These are phyloP conservation scores for Amanita fuliginea DNA, from an alignment of 768 basidiomycete genomes.

Conservation along the genomic window DNA sequence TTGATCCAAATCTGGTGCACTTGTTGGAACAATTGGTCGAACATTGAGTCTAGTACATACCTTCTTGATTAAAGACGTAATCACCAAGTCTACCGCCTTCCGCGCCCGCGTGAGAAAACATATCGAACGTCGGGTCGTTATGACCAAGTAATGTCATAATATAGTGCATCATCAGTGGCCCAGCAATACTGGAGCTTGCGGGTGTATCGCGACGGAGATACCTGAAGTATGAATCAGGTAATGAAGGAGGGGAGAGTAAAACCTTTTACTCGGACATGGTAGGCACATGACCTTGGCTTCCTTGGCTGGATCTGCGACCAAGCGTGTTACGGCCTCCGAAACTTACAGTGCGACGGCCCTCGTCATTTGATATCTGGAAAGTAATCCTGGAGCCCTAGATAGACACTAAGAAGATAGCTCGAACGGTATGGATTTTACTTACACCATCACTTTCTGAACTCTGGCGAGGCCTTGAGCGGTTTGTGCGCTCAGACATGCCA, in stretches of 20 bases:
- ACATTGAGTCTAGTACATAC: slow-evolving; percentile 21
- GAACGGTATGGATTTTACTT: not conserved
- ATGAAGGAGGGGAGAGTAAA: not conserved
- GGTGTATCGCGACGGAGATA: slow-evolving; percentile 22
- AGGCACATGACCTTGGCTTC: slow-evolving; percentile 19
- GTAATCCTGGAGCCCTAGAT: slow-evolving; percentile 4
- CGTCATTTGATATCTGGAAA: slow-evolving; percentile 7
- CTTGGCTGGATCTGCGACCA: slow-evolving; percentile 10
- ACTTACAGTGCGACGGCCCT: slow-evolving; percentile 1
- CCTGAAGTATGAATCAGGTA: slow-evolving; percentile 14
- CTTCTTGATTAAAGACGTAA: slow-evolving; percentile 89
- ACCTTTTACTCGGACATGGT: slow-evolving; percentile 44
- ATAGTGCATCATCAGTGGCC: slow-evolving; percentile 63
- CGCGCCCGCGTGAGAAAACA: slow-evolving; percentile 29
- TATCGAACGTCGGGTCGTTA: slow-evolving; percentile 31
- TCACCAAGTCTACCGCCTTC: slow-evolving; percentile 68
- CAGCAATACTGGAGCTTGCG: slow-evolving; percentile 33
- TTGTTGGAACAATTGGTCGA: not conserved
- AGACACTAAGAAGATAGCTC: not conserved
- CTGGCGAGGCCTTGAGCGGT: not conserved
- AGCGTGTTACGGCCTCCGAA: slow-evolving; percentile 4
- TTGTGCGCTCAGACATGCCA: slow-evolving; percentile 1
- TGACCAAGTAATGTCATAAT: slow-evolving; percentile 50
- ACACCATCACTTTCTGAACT: slow-evolving; percentile 4
- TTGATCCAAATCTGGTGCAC: slow-evolving; percentile 61